Conservation (phyloP, 352 stramenopile genomes). For the Phytophthora tentaculata region DNA sequence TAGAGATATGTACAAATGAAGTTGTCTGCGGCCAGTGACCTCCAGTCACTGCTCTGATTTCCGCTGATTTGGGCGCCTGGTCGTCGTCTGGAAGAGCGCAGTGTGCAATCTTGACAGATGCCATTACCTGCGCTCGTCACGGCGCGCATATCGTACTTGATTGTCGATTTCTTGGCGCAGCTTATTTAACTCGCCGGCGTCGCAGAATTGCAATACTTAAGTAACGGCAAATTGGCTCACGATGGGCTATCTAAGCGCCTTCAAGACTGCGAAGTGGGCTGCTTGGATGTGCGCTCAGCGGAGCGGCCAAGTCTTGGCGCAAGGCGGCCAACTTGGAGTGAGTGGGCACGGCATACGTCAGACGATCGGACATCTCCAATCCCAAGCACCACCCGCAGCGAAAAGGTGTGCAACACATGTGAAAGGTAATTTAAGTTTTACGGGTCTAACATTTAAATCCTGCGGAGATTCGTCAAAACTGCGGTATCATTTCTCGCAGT, state of each 20-base stretch:
- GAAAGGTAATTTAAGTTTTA: not conserved
- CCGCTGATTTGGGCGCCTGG: too few relatives aligned
- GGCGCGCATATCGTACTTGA: slow-evolving; percentile 4
- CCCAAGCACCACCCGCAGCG: slow-evolving; percentile 24
- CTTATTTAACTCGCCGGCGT: slow-evolving; percentile 6
- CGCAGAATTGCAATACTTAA: slow-evolving; percentile 5
- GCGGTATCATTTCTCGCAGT: slow-evolving; percentile 14
- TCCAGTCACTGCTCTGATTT: too few relatives aligned
- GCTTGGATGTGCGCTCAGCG: too few relatives aligned
- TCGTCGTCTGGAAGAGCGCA: slow-evolving; percentile 12
- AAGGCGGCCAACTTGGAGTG: too few relatives aligned
- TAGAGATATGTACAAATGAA: slow-evolving; percentile 16
- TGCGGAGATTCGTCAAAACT: not conserved
- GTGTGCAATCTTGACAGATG: slow-evolving; percentile 19
- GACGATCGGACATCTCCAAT: slow-evolving; percentile 13
- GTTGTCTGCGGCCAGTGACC: too few relatives aligned
- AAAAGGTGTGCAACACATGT: not conserved
- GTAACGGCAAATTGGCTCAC: too few relatives aligned
- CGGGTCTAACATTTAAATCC: not conserved
- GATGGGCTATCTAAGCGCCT: too few relatives aligned
- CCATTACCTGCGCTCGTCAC: slow-evolving; percentile 7
- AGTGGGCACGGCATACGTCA: not conserved
- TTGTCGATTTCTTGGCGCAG: slow-evolving; percentile 19
- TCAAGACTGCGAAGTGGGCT: too few relatives aligned
- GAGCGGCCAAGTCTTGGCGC: too few relatives aligned